Evolutionary conservation across 768 basidiomycete species (phyloP).

Genomic region (Lactarius pseudohatsudake): DNA sequence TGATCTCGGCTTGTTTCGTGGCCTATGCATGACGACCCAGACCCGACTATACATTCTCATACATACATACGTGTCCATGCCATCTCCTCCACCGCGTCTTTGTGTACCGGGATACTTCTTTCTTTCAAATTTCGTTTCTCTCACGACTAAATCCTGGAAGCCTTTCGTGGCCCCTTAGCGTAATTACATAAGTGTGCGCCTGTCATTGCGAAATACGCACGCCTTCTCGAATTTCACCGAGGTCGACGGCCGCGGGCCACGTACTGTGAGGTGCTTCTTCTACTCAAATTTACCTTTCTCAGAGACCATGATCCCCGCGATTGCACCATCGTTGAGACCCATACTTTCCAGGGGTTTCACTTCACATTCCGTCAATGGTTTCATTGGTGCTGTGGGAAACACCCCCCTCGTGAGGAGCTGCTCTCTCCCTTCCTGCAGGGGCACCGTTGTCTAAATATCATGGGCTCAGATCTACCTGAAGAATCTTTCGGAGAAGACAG

Average conservation of each 20-base stretch:
- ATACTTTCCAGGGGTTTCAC: conserved; percentile 34
- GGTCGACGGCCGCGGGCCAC: background rate
- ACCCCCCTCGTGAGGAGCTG: conserved; percentile 74
- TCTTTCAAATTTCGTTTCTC: conserved; percentile 4
- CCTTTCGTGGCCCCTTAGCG: background rate
- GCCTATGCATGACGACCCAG: conserved; percentile 23
- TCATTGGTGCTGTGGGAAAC: conserved; percentile 87
- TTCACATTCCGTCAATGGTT: conserved; percentile 59
- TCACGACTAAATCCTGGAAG: background rate
- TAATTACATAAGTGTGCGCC: conserved; percentile 18
- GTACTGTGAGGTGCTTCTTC: background rate
- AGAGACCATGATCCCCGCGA: conserved; percentile 13
- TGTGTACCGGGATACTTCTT: conserved; percentile 14
- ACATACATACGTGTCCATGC: conserved; percentile 22
- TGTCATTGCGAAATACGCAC: background rate
- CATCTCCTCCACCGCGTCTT: conserved; percentile 3
- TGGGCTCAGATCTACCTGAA: conserved; percentile 73
- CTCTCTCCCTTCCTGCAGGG: background rate
- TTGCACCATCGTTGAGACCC: background rate
- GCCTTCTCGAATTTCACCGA: background rate
- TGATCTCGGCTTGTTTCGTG: conserved; percentile 26
- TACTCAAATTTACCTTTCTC: background rate
- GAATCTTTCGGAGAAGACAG: conserved; percentile 76
- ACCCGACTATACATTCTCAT: conserved; percentile 15
- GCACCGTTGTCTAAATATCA: conserved; percentile 17